Base-by-base conservation (phyloP, 768 basidiomycete genomes). In the Russula brevipes region DNA sequence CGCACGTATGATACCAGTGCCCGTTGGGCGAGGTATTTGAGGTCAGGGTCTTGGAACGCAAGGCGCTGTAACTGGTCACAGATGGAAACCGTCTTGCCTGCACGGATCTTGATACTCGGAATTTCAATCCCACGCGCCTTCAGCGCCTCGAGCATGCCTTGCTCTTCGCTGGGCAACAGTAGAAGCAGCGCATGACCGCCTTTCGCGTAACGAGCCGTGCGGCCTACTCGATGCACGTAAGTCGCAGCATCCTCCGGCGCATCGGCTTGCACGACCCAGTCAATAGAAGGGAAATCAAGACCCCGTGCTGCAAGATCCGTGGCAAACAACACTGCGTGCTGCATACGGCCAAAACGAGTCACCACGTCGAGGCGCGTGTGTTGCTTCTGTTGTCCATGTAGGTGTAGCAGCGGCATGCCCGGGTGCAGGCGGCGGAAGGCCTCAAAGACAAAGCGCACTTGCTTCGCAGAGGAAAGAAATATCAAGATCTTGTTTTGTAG, bases 301-400 rank as follows among this genome's bases (percentile, higher is more conserved):
- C 96, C 96, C 61, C 96, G 86, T 5, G 96, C 93, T 41, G 96
- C 96, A 63, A 99, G 88, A 72, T 99, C 96, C 11, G 96, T 99
- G 17, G 95, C 94, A 69, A 99, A 88, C 24, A 98, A 80, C 6
- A 96, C 84, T 2, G 94, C 88, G 68, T 94, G 86, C 68, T 87
- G 85, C 50, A 87, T 86, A 2, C 84, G 76, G 2, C 88, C 89
- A 77, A 97, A 99, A 47, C 86, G 87, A 69, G 83, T 82, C 72
- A 92, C 98, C 77, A 89, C 88, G 53, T 82, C 79, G 58, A 98
- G 76, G 52, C 96, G 84, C 41, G 91, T 87, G n/a, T 86, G 81
- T 71, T 97, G 96, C 73, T 97, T 98, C 72, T 97, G 94, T 73
- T 97, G 98, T 39, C 96, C 96, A 70, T 98, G 94, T 8, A 99